These are phyloP conservation scores for Blastobotrys aristatus DNA, from an alignment of 1,139 yeast species.

Conservation along the genomic window DNA sequence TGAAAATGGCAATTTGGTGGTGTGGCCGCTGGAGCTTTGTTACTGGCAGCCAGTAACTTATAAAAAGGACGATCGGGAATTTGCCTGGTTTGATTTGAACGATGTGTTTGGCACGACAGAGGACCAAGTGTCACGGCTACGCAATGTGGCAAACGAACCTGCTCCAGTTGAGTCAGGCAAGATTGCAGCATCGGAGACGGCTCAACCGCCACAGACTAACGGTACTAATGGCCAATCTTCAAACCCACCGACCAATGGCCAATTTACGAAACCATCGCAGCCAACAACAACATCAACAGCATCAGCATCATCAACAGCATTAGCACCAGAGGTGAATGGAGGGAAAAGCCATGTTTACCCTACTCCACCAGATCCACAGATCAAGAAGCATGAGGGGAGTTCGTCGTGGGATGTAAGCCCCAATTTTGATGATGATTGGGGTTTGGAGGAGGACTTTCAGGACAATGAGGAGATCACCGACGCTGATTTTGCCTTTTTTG, in stretches of 20 bases:
- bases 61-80: slow-evolving; percentile 3
- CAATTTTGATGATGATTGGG: slow-evolving; percentile 32
- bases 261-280: background rate
- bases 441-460: slow-evolving; percentile 42
- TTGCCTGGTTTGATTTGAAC: slow-evolving; percentile 10
- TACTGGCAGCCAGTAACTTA: slow-evolving; percentile 11
- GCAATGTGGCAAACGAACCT: background rate
- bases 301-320: background rate
- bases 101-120: slow-evolving; percentile 12
- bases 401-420: slow-evolving; percentile 10
- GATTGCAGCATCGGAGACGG: background rate
- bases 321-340: background rate
- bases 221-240: background rate
- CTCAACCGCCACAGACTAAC: background rate
- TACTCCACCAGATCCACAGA: slow-evolving; percentile 37
- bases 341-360: slow-evolving; percentile 28
- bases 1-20: slow-evolving; percentile 15
- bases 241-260: background rate
- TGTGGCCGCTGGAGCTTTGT: slow-evolving; percentile 21
- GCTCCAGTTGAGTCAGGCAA: background rate
- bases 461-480: slow-evolving; percentile 37
- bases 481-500: slow-evolving; percentile 42
- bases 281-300: slow-evolving; percentile 5
- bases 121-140: slow-evolving; percentile 3
- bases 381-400: slow-evolving; percentile 14